Conservation (phyloP, 768 basidiomycete genomes). For the Mycena maculata region DNA sequence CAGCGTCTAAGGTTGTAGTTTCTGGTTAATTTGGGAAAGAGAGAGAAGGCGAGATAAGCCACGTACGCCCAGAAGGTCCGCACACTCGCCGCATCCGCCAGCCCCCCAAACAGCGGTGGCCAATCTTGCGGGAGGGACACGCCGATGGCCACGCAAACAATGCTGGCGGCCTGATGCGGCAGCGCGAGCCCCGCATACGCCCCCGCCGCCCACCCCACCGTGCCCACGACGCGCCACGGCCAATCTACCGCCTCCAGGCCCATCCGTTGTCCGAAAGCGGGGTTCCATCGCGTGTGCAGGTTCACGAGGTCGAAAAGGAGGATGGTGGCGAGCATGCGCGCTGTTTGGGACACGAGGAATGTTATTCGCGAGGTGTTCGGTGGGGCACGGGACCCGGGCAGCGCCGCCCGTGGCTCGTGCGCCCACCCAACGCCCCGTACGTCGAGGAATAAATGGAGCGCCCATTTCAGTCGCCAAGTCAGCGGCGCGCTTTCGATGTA, state of each 20-base stretch:
- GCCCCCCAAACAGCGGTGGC: conserved; percentile 26
- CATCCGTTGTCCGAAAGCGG: conserved; percentile 3
- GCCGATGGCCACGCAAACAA: conserved; percentile 13
- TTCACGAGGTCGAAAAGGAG: conserved; percentile 26
- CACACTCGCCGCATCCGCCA: conserved; percentile 18
- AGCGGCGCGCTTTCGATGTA: conserved; percentile 15
- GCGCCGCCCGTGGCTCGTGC: conserved; percentile 4
- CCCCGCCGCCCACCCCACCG: conserved; percentile 3
- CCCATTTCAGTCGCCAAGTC: conserved; percentile 19
- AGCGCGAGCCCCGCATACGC: neutral
- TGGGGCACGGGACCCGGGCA: neutral
- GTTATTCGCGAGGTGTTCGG: conserved; percentile 1
- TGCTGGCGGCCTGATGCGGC: conserved; percentile 3
- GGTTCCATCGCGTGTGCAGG: conserved; percentile 28
- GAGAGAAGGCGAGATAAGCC: neutral
- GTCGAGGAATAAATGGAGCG: conserved; percentile 7
- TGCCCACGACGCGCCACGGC: conserved; percentile 18
- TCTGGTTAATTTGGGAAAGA: neutral
- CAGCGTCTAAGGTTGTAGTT: conserved; percentile 3
- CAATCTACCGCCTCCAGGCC: conserved; percentile 20
- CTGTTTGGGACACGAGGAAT: conserved; percentile 12
- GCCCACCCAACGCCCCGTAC: conserved; percentile 26
- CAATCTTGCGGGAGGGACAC: conserved; percentile 25
- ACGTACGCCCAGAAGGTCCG: conserved; percentile 33
- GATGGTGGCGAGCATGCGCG: neutral